These are phyloP conservation scores for Verticillium nonalfalfae DNA, from an alignment of 2,329 filamentous ascomycete genomes.

Conservation along the genomic window DNA sequence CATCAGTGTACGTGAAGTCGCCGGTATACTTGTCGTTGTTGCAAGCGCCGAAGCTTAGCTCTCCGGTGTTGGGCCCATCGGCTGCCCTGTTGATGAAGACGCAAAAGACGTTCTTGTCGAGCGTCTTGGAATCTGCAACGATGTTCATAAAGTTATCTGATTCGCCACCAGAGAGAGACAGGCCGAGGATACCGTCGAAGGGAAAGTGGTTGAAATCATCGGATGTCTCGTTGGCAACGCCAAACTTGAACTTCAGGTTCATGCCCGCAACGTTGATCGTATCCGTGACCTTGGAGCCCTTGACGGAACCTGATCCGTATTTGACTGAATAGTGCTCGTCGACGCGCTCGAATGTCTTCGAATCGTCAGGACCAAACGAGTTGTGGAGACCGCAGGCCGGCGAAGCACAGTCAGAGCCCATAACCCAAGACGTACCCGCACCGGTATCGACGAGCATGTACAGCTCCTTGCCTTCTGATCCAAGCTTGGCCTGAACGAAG, in stretches of 20 bases:
- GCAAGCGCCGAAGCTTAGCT: conserved; percentile 68
- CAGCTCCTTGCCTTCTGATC: conserved; percentile 45
- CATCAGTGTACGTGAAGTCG: conserved; percentile 58
- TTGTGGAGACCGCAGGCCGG: conserved; percentile 63
- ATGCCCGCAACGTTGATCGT: conserved; percentile 61
- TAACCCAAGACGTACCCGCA: conserved; percentile 75
- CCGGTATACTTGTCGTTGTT: conserved; percentile 64
- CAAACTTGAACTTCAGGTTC: conserved; percentile 60
- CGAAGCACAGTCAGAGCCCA: conserved; percentile 62
- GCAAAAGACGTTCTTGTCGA: conserved; percentile 61
- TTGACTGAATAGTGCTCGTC: conserved; percentile 54
- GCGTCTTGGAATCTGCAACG: conserved; percentile 46
- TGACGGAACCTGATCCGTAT: conserved; percentile 74
- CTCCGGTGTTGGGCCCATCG: conserved; percentile 64
- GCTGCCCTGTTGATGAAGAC: conserved; percentile 62
- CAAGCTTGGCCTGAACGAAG: conserved; percentile 51
- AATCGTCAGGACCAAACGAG: conserved; percentile 61
- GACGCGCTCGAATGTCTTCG: conserved; percentile 51
- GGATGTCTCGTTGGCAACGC: conserved; percentile 65
- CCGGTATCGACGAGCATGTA: conserved; percentile 63
- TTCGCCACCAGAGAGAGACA: conserved; percentile 56
- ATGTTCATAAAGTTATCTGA: conserved; percentile 63
- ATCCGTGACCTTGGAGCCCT: conserved; percentile 61
- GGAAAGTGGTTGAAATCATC: conserved; percentile 71
- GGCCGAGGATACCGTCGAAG: conserved; percentile 81